These are phyloP conservation scores for Lepiota subincarnata DNA, from an alignment of 768 basidiomycete species.

Conservation along the genomic window DNA sequence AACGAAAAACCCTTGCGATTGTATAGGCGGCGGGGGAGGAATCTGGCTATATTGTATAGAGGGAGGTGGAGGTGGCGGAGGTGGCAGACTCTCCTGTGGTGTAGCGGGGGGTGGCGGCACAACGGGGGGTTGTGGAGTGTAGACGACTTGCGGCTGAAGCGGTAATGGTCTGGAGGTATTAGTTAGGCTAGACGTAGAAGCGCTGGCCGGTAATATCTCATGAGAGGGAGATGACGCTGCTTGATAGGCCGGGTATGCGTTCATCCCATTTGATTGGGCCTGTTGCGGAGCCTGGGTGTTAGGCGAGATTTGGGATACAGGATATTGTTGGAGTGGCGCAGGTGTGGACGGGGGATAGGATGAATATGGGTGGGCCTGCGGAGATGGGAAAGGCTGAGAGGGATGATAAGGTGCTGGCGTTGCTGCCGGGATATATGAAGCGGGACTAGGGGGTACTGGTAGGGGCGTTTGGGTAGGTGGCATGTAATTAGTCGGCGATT, in stretches of 20 bases:
- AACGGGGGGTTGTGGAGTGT: slow-evolving; percentile 39
- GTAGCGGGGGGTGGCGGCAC: slow-evolving; percentile 26
- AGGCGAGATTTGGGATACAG: slow-evolving; percentile 23
- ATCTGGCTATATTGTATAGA: slow-evolving; percentile 17
- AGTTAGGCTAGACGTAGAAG: slow-evolving; percentile 15
- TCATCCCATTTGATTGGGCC: slow-evolving; percentile 19
- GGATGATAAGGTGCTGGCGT: slow-evolving; percentile 30
- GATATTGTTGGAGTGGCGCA: slow-evolving; percentile 37
- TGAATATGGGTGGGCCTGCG: slow-evolving; percentile 30
- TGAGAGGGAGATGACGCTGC: slow-evolving; percentile 30
- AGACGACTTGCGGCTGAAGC: slow-evolving; percentile 27
- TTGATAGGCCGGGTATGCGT: slow-evolving; percentile 18
- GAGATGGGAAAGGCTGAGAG: slow-evolving; percentile 32
- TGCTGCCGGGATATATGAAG: slow-evolving; percentile 23
- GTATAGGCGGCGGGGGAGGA: slow-evolving; percentile 6
- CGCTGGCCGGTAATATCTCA: slow-evolving; percentile 19
- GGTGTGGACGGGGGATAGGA: slow-evolving; percentile 33
- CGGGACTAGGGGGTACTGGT: slow-evolving; percentile 23
- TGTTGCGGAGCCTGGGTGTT: slow-evolving; percentile 24
- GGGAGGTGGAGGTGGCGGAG: slow-evolving; percentile 22
- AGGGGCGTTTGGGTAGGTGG: slow-evolving; percentile 22
- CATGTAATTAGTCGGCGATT: slow-evolving; percentile 22
- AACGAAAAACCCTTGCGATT: slow-evolving; percentile 17
- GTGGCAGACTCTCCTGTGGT: slow-evolving; percentile 20
- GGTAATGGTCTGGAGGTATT: slow-evolving; percentile 21